These are phyloP conservation scores for Silene coronaria DNA, from an alignment of 179 eudicot species.

Conservation along the genomic window DNA sequence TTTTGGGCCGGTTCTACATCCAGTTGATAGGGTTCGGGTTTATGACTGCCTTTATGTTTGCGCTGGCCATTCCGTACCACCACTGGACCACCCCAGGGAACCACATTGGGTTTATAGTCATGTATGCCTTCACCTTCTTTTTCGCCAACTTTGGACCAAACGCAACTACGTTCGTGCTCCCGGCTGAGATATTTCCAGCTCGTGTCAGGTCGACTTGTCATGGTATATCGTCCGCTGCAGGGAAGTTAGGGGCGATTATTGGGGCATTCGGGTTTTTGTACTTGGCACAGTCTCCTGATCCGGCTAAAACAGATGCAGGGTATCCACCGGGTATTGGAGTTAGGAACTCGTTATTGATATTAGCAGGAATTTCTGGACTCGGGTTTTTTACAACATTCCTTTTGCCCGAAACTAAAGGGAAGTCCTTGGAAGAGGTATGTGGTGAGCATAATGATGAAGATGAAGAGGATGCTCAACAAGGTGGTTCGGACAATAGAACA, in stretches of 20 bases:
- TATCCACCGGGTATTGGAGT: constrained; percentile 37
- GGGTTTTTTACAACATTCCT: constrained; percentile 31
- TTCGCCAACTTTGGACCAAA: constrained; percentile 44
- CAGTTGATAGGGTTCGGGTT: constrained; percentile 37
- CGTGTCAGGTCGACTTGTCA: constrained; percentile 41
- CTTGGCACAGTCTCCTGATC: constrained; percentile 25
- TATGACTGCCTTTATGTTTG: constrained; percentile 26
- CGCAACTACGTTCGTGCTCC: constrained; percentile 35
- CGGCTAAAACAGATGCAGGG: constrained; percentile 16
- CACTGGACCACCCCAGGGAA: constrained; percentile 23
- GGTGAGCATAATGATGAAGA: constrained; percentile 21
- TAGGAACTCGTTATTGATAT: constrained; percentile 27
- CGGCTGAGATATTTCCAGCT: constrained; percentile 41
- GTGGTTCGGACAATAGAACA: constrained; percentile 6
- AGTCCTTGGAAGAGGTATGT: constrained; percentile 29
- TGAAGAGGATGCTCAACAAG: neutral
- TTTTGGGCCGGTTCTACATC: constrained; percentile 28
- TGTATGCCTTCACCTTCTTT: constrained; percentile 38
- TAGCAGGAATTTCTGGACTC: constrained; percentile 22
- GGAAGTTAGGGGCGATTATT: constrained; percentile 36
- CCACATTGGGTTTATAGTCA: constrained; percentile 31
- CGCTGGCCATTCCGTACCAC: constrained; percentile 27
- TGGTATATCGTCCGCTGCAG: constrained; percentile 37
- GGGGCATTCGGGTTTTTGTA: constrained; percentile 40
- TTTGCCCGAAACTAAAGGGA: constrained; percentile 36